Base-by-base conservation (phyloP, 495 filamentous ascomycete species). In the Staphylotrichum longicolle region DNA sequence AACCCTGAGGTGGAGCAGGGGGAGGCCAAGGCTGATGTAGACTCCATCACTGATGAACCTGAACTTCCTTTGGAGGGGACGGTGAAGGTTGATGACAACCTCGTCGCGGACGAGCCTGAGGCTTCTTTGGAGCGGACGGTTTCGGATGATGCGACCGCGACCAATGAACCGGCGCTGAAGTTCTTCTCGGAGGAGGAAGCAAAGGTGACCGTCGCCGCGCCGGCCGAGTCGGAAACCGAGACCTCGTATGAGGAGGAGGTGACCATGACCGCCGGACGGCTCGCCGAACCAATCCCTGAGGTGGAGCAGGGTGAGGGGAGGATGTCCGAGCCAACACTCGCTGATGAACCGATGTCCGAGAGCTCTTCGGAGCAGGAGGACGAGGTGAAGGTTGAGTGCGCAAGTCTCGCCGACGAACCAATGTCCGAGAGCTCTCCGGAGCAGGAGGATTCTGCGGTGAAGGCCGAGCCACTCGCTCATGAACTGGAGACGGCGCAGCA, bases 1-100 rank as follows among this genome's bases (percentile, higher is more conserved):
- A 56, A 3, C 30, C 54, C 54, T 56, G 40, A 8, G 54, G 40
- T 35, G 54, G 54, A 56, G 40, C 54, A 56, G 54, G 41, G 5
- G 1, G 41, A 45, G 12, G 30, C 15, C 40, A 46, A 33, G 40
- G 41, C 5, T 2, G 40, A 8, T 34, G 30, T 5, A 14, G 8
- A 30, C 45, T 3, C 2, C 7, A 39, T 41, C 42, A 7, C 45
- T n/a, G 55, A 57, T 11, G 54, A 58, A 57, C 44, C 54, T 33
- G 44, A 57, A 15, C 1, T 14, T 44, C 2, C 14, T 45, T 33
- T 46, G 39, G 5, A 44, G 53, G n/a, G 54, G 56, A 49, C 0
- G 57, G 39, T 40, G 39, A 52, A 52, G 47, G 56, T 15, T 35
- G 54, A 58, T 12, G 14, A 27, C n/a, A 0, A 7, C 3, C 6